phyloP scores from a whole-genome alignment of 305 asterid genomes.

The Galium porrigens region DNA sequence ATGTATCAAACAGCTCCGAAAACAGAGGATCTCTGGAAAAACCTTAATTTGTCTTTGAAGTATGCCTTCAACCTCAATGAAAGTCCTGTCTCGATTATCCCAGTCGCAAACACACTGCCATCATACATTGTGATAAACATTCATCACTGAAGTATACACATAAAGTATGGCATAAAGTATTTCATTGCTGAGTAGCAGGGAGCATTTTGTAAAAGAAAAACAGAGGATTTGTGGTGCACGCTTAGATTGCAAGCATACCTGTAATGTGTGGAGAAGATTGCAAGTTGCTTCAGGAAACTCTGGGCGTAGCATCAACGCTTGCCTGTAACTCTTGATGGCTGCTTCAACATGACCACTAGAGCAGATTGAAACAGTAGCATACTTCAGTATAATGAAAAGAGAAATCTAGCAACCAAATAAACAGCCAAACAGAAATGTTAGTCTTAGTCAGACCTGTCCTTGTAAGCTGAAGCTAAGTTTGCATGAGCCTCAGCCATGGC shows the following conservation, averaged over 20 bases:
- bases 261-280: constrained; percentile 93
- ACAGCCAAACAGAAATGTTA: background rate
- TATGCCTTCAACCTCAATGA: constrained; percentile 79
- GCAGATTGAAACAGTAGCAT: constrained; percentile 18
- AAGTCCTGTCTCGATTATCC: constrained; percentile 89
- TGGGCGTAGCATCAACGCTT: constrained; percentile 72
- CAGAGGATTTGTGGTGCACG: background rate
- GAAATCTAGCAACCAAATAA: too few species aligned
- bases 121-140: background rate
- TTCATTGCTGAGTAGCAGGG: background rate
- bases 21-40: background rate
- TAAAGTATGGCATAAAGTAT: background rate
- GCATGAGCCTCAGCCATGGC: constrained; percentile 99
- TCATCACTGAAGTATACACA: background rate
- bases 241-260: constrained; percentile 28
- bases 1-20: background rate
- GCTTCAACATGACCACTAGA: constrained; percentile 73
- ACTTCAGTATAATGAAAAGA: constrained; percentile 11
- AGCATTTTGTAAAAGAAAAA: too few species aligned
- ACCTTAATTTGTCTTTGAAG: constrained; percentile 93
- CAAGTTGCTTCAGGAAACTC: constrained; percentile 98
- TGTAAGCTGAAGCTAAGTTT: constrained; percentile 96
- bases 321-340: constrained; percentile 84
- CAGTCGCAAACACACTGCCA: constrained; percentile 90
- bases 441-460: constrained; percentile 49